These are phyloP conservation scores for Fusarium pilosicola DNA, from an alignment of 2,329 filamentous ascomycete genomes.

Conservation along the genomic window DNA sequence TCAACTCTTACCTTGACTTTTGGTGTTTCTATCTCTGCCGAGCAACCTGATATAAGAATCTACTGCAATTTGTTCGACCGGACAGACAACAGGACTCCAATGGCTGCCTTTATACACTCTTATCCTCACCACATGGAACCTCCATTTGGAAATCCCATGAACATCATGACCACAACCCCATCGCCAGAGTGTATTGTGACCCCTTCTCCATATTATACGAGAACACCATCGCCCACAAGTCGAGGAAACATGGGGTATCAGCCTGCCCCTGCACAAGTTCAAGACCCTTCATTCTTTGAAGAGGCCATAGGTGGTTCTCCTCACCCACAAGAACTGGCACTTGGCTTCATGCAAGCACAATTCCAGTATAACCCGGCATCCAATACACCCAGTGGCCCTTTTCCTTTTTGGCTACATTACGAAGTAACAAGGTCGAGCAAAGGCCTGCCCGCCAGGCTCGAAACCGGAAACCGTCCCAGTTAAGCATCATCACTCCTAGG, in stretches of 20 bases:
- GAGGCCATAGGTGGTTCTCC: constrained; percentile 40
- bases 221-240: constrained; percentile 34
- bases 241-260: constrained; percentile 33
- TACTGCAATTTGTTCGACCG: neutral
- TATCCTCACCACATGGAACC: constrained; percentile 33
- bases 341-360: constrained; percentile 29
- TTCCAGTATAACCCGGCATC: constrained; percentile 22
- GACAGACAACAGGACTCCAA: constrained; percentile 1
- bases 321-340: constrained; percentile 30
- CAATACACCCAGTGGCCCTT: constrained; percentile 1
- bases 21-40: neutral
- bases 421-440: constrained; percentile 20
- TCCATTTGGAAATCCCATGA: constrained; percentile 24
- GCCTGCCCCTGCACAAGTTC: constrained; percentile 26
- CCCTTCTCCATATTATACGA: constrained; percentile 35
- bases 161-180: constrained; percentile 23
- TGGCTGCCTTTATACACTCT: constrained; percentile 35
- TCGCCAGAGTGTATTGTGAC: constrained; percentile 34
- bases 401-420: constrained; percentile 5
- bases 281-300: constrained; percentile 41
- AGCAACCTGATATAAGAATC: neutral
- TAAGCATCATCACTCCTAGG: constrained; percentile 17
- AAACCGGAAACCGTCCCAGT: constrained; percentile 21
- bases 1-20: neutral
- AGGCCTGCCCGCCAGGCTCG: constrained; percentile 15